phyloP scores from a whole-genome alignment of 345 rosid species.

The Moricandia arvensis region DNA sequence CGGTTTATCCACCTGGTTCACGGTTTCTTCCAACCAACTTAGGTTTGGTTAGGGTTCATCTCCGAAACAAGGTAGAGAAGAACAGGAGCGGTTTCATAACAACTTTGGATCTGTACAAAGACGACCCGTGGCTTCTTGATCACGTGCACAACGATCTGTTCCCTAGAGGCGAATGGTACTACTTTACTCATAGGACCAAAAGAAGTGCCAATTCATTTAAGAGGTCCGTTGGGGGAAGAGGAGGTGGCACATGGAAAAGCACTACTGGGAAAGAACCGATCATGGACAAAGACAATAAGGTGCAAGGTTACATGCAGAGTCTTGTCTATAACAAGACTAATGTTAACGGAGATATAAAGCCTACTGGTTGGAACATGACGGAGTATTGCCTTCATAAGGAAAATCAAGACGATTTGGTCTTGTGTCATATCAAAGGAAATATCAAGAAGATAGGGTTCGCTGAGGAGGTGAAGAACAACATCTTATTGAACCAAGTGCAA shows the following conservation, averaged over 20 bases:
- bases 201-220: background rate
- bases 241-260: background rate
- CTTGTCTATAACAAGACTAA: background rate
- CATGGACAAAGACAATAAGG: background rate
- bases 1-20: background rate
- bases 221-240: background rate
- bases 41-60: background rate
- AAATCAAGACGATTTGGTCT: background rate
- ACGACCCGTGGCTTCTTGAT: slow-evolving; percentile 13
- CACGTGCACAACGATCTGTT: background rate
- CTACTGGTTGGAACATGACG: background rate
- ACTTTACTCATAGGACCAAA: background rate
- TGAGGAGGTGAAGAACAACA: background rate
- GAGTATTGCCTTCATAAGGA: background rate
- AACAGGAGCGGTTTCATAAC: background rate
- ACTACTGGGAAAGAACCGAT: background rate
- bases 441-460: background rate
- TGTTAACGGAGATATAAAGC: background rate
- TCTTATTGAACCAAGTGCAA: background rate
- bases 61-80: background rate
- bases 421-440: background rate
- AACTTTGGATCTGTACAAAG: slow-evolving; percentile 7
- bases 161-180: background rate
- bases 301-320: background rate
- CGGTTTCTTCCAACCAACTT: background rate